Evolutionary conservation across 345 rosid genomes (phyloP).

Genomic region (Euphorbia lathyris): DNA sequence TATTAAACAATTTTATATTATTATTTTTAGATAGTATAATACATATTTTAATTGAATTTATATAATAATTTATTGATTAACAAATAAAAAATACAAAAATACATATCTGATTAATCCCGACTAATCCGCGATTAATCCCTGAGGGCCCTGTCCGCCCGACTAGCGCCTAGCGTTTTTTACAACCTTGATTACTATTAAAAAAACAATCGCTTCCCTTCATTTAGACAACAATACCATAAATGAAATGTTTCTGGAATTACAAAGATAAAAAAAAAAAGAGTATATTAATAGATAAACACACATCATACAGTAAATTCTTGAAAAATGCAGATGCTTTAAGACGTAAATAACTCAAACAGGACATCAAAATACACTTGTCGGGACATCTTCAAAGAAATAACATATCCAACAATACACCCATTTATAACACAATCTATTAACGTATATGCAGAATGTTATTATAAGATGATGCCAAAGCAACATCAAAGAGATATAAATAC

Average conservation of each 20-base stretch:
- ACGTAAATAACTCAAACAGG: neutral
- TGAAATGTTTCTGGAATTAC: neutral
- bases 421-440: neutral
- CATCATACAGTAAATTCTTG: neutral
- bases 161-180: no score
- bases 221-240: neutral
- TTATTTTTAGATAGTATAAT: no score
- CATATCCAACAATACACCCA: neutral
- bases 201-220: neutral
- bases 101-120: no score
- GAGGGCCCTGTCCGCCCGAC: no score
- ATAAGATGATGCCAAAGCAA: conserved; percentile 10
- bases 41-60: no score
- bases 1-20: no score
- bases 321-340: neutral
- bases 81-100: no score
- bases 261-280: no score
- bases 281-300: neutral
- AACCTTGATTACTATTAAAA: no score
- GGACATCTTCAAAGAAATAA: neutral
- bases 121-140: no score
- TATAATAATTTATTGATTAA: no score
- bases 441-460: neutral
- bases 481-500: conserved; percentile 39
- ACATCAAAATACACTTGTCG: neutral